These are phyloP conservation scores for Xylaria sp. DNA, from an alignment of 2,329 filamentous ascomycete genomes.

Conservation along the genomic window DNA sequence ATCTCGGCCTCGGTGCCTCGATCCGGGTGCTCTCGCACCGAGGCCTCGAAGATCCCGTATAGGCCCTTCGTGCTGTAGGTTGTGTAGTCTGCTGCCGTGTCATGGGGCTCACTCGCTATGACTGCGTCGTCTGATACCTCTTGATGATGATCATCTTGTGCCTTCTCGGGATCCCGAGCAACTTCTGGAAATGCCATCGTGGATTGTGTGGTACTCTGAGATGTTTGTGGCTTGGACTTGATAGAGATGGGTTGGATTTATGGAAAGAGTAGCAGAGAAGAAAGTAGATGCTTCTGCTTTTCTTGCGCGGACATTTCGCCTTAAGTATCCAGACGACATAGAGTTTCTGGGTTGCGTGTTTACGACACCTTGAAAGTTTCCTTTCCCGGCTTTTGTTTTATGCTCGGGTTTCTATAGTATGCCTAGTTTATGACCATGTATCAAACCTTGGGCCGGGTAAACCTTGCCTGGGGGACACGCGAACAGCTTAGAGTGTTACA, in stretches of 20 bases:
- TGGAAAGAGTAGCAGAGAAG: background rate
- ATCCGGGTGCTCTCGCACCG: background rate
- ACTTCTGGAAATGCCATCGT: background rate
- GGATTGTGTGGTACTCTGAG: background rate
- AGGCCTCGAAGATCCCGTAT: background rate
- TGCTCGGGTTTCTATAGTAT: background rate
- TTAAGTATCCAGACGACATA: background rate
- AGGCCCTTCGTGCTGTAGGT: background rate
- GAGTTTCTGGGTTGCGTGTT: background rate
- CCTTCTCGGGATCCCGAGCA: background rate
- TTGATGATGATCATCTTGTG: background rate
- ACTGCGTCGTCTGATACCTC: background rate
- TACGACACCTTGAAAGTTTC: background rate
- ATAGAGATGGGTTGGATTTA: background rate
- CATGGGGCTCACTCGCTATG: background rate
- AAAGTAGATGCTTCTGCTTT: background rate
- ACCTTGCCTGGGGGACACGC: too few species aligned
- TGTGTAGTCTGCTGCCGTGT: background rate
- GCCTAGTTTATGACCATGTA: background rate
- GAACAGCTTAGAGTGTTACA: too few species aligned
- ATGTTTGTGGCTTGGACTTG: background rate
- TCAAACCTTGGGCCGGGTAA: background rate
- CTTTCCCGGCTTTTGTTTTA: background rate
- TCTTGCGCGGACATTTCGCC: background rate
- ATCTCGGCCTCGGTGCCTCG: background rate